Conservation (phyloP, 371 early-diverging fungal genomes). For the Mucor piriformis region DNA sequence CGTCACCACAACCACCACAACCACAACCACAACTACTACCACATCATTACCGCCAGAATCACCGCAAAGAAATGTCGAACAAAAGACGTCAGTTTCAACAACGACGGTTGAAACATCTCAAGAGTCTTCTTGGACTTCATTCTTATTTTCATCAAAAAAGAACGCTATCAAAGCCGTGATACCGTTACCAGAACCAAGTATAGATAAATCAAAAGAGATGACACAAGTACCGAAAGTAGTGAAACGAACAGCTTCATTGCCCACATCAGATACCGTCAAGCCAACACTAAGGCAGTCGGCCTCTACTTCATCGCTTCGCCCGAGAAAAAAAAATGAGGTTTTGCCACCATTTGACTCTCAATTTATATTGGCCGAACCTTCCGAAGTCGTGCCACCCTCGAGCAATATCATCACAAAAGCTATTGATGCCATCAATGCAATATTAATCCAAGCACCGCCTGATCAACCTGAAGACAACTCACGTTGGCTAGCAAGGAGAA, state of each 20-base stretch:
- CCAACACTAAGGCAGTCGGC: conserved; percentile 9
- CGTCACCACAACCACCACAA: background rate
- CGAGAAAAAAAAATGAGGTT: conserved; percentile 28
- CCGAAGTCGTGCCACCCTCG: conserved; percentile 3
- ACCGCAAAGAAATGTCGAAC: background rate
- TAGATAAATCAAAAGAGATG: background rate
- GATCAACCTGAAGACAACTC: conserved; percentile 10
- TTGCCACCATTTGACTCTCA: conserved; percentile 37
- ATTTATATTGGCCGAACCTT: conserved; percentile 6
- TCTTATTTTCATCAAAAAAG: background rate
- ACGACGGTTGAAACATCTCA: background rate
- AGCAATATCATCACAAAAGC: conserved; percentile 10
- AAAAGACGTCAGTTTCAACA: background rate
- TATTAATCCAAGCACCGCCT: conserved; percentile 18
- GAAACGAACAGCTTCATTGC: conserved; percentile 15
- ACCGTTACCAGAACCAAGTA: background rate
- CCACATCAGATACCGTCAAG: background rate
- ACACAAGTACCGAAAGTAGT: background rate
- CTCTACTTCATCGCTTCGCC: conserved; percentile 10
- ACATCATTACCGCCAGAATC: background rate
- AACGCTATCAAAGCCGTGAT: background rate
- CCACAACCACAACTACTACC: background rate
- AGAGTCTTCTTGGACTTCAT: conserved; percentile 14
- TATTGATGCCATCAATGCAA: conserved; percentile 18
- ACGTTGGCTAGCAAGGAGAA: conserved; percentile 23